Evolutionary conservation across 768 basidiomycete species (phyloP).

Genomic region (Candolleomyces aberdarensis): DNA sequence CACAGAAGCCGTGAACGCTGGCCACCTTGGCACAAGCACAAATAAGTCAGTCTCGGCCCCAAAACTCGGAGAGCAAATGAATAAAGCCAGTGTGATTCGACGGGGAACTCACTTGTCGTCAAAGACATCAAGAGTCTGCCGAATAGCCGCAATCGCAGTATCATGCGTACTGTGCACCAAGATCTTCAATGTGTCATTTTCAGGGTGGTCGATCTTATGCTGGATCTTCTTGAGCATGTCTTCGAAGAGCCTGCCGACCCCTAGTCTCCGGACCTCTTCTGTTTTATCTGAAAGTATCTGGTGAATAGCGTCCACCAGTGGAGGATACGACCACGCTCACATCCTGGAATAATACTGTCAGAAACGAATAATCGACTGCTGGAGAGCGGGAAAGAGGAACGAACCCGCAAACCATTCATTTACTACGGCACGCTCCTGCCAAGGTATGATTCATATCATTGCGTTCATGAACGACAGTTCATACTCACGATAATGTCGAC

Average conservation of each 20-base stretch:
- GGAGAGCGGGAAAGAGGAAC: slow-evolving; percentile 7
- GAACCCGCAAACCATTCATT: slow-evolving; percentile 76
- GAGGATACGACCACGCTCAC: slow-evolving; percentile 21
- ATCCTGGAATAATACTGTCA: slow-evolving; percentile 31
- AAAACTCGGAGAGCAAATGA: background rate
- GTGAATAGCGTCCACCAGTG: background rate
- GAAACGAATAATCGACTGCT: slow-evolving; percentile 7
- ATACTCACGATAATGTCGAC: slow-evolving; percentile 54
- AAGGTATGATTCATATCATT: background rate
- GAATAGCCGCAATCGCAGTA: slow-evolving; percentile 63
- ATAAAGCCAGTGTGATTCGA: background rate
- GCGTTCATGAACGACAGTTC: too few relatives aligned
- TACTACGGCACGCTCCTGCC: slow-evolving; percentile 67
- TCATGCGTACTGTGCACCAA: slow-evolving; percentile 74
- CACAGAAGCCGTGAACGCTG: slow-evolving; percentile 69
- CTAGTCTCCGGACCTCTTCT: slow-evolving; percentile 71
- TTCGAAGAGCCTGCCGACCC: slow-evolving; percentile 71
- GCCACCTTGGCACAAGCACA: slow-evolving; percentile 49
- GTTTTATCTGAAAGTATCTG: slow-evolving; percentile 49
- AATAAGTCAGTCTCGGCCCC: slow-evolving; percentile 1
- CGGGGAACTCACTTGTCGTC: slow-evolving; percentile 53
- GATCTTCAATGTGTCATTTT: slow-evolving; percentile 53
- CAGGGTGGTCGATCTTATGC: slow-evolving; percentile 44
- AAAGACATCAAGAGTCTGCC: slow-evolving; percentile 65
- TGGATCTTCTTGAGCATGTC: slow-evolving; percentile 66